A percentile compares a stretch with the other conserved stretches of the same genome.
Evolutionary conservation across 2,329 filamentous ascomycete species (phyloP).

Genomic region (Cytospora schulzeri): DNA sequence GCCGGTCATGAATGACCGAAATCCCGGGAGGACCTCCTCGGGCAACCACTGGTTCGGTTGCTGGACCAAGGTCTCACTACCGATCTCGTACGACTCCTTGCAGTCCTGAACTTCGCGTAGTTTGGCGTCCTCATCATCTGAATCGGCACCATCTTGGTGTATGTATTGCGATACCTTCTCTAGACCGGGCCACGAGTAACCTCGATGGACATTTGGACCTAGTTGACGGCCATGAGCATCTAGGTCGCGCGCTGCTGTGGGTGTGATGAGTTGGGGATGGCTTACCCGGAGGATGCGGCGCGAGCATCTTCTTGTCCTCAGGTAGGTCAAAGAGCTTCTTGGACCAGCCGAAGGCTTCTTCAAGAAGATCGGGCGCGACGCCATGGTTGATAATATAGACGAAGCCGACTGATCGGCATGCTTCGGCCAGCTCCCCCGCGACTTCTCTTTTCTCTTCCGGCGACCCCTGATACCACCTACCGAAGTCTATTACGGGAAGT

Average conservation of each 20-base stretch:
- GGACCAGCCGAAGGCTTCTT: slow-evolving; percentile 38
- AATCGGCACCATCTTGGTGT: slow-evolving; percentile 25
- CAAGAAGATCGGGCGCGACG: slow-evolving; percentile 38
- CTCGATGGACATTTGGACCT: slow-evolving; percentile 29
- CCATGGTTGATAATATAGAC: slow-evolving; percentile 41
- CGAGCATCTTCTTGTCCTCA: slow-evolving; percentile 39
- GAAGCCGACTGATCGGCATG: slow-evolving; percentile 39
- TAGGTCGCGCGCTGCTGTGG: slow-evolving; percentile 13
- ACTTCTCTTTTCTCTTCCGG: slow-evolving; percentile 15
- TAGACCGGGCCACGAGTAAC: slow-evolving; percentile 32
- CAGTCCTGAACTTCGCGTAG: slow-evolving; percentile 28
- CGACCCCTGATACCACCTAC: slow-evolving; percentile 21
- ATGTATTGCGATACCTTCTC: slow-evolving; percentile 33
- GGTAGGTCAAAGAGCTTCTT: slow-evolving; percentile 37
- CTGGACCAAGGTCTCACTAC: slow-evolving; percentile 21
- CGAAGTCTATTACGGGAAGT: slow-evolving; percentile 26
- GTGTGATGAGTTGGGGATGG: slow-evolving; percentile 2
- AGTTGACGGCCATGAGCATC: not conserved
- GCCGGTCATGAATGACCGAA: slow-evolving; percentile 35
- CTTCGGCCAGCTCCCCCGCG: slow-evolving; percentile 29
- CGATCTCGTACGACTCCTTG: slow-evolving; percentile 36
- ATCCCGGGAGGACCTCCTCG: slow-evolving; percentile 41
- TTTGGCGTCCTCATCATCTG: slow-evolving; percentile 21
- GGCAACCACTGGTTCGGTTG: slow-evolving; percentile 44
- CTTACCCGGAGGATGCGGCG: slow-evolving; percentile 38